Conservation (phyloP, 306 rosid genomes). For the Pachyrhizus erosus region DNA sequence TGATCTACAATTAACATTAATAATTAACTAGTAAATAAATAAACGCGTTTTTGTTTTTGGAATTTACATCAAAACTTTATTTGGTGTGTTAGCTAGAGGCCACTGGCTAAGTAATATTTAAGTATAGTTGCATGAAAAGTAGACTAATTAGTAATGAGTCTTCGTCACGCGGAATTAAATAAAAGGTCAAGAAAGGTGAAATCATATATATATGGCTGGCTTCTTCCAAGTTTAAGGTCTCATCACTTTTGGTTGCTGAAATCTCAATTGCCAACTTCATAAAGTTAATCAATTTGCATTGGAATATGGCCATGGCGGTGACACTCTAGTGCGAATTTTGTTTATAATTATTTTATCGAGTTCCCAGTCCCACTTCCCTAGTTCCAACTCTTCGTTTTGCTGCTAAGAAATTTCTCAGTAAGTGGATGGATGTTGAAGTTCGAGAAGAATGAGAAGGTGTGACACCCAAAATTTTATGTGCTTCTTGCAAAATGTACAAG, state of each 20-base stretch:
- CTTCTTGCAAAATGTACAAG: constrained; percentile 37
- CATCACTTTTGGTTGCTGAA: constrained; percentile 23
- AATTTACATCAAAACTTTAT: constrained; percentile 21
- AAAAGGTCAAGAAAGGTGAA: constrained; percentile 49
- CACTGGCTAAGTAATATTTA: constrained; percentile 34
- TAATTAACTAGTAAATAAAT: neutral
- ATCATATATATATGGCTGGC: constrained; percentile 45
- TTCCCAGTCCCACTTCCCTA: constrained; percentile 20
- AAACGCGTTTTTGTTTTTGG: constrained; percentile 39
- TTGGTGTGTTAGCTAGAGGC: constrained; percentile 20
- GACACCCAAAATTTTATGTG: constrained; percentile 34
- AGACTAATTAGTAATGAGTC: constrained; percentile 44
- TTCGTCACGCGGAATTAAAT: constrained; percentile 63
- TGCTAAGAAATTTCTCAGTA: constrained; percentile 42
- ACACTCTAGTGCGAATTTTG: constrained; percentile 12
- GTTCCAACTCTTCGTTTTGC: constrained; percentile 30
- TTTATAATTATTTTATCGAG: constrained; percentile 11
- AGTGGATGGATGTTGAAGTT: constrained; percentile 36
- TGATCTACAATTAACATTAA: neutral
- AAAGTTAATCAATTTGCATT: constrained; percentile 50
- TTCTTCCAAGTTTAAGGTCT: constrained; percentile 46
- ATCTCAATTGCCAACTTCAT: constrained; percentile 43
- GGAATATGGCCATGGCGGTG: constrained; percentile 66
- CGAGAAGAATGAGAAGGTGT: constrained; percentile 40
- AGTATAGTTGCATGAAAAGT: constrained; percentile 43